Conservation (phyloP, 176 grass and related monocot genomes). For the Tillandsia fasciculata region DNA sequence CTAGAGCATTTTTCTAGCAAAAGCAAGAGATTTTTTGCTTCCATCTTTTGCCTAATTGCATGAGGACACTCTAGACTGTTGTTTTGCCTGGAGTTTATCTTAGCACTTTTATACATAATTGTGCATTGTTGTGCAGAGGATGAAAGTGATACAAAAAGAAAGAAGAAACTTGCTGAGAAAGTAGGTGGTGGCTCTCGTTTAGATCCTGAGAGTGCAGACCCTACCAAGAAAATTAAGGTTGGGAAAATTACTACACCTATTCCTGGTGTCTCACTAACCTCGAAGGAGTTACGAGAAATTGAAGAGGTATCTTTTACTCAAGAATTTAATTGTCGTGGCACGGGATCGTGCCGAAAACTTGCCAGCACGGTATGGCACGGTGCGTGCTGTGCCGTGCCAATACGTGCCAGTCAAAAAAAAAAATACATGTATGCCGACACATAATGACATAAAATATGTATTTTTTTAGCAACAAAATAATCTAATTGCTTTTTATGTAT, state of each 20-base stretch:
- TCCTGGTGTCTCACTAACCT: slow-evolving; percentile 33
- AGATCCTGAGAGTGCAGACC: slow-evolving; percentile 31
- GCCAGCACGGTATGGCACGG: too few species aligned
- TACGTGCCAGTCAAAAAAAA: too few species aligned
- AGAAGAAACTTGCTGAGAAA: slow-evolving; percentile 44
- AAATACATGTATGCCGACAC: too few species aligned
- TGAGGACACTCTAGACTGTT: not conserved
- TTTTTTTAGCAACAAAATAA: too few species aligned
- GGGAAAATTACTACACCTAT: slow-evolving; percentile 40
- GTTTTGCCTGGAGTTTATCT: not conserved
- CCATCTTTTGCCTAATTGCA: not conserved
- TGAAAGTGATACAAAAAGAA: slow-evolving; percentile 54
- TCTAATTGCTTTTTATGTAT: too few species aligned
- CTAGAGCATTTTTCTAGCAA: not conserved
- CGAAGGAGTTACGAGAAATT: slow-evolving; percentile 55
- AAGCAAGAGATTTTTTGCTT: not conserved
- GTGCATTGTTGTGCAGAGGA: slow-evolving; percentile 41
- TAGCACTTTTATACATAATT: slow-evolving; percentile 12
- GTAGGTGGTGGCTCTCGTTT: slow-evolving; percentile 31
- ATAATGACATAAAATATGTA: too few species aligned
- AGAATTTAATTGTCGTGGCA: too few species aligned
- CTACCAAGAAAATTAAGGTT: slow-evolving; percentile 45
- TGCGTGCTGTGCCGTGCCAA: too few species aligned
- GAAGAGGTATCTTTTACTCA: slow-evolving; percentile 56
- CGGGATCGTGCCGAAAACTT: too few species aligned